These are phyloP conservation scores for Angomonas deanei DNA, from an alignment of 208 protist species.

Conservation along the genomic window DNA sequence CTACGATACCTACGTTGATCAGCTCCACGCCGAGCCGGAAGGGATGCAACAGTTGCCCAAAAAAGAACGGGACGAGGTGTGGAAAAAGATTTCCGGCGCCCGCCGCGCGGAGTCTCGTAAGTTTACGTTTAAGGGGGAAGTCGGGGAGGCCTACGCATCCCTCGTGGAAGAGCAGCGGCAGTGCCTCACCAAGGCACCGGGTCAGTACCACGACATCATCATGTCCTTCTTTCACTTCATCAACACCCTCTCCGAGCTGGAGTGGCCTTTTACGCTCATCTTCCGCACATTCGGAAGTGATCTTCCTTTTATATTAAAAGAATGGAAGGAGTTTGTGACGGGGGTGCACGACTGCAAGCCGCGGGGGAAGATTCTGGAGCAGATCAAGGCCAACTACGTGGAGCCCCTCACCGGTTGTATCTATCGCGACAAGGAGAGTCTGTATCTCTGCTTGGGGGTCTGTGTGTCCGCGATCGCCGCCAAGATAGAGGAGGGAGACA, in stretches of 20 bases:
- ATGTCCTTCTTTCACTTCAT: constrained; percentile 83
- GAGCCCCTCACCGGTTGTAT: constrained; percentile 59
- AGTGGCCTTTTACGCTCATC: constrained; percentile 81
- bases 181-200: constrained; percentile 19
- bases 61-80: constrained; percentile 40
- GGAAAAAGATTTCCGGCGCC: constrained; percentile 47
- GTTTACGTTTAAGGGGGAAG: constrained; percentile 60
- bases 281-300: constrained; percentile 88
- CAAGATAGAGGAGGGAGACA: constrained; percentile 20
- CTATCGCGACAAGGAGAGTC: constrained; percentile 44
- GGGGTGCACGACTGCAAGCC: constrained; percentile 69
- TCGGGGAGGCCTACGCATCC: constrained; percentile 47
- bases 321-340: constrained; percentile 74
- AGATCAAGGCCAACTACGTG: constrained; percentile 28
- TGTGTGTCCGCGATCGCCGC: constrained; percentile 35
- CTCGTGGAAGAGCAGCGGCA: constrained; percentile 67
- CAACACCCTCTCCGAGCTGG: constrained; percentile 70
- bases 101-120: constrained; percentile 39
- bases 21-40: constrained; percentile 35
- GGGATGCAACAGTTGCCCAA: constrained; percentile 65
- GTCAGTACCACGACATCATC: constrained; percentile 51
- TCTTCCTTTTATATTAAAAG: constrained; percentile 53
- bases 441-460: constrained; percentile 73
- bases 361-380: constrained; percentile 33
- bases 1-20: constrained; percentile 71